These are phyloP conservation scores for Scheffersomyces stipitis DNA, from an alignment of 805 yeast species.

Conservation along the genomic window DNA sequence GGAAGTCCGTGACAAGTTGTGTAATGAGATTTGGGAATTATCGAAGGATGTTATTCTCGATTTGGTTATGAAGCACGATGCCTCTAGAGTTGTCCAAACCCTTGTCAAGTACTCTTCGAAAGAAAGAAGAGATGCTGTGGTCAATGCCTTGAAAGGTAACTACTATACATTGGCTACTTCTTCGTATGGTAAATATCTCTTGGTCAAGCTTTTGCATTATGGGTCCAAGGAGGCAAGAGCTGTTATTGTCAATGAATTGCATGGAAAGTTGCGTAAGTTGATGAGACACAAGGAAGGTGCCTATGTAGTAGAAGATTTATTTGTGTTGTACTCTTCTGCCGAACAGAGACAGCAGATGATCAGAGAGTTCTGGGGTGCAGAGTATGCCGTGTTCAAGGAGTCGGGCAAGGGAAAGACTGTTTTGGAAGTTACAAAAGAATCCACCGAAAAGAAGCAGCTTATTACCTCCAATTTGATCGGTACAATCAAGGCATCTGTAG, in stretches of 20 bases:
- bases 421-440: slow-evolving; percentile 62
- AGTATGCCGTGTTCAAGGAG: slow-evolving; percentile 86
- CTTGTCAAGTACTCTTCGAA: slow-evolving; percentile 81
- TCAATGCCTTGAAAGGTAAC: slow-evolving; percentile 67
- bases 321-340: slow-evolving; percentile 76
- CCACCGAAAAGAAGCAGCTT: slow-evolving; percentile 74
- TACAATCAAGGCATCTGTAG: slow-evolving; percentile 86
- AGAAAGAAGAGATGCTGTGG: slow-evolving; percentile 72
- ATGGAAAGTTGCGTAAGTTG: slow-evolving; percentile 85
- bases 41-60: slow-evolving; percentile 77
- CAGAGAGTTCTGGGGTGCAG: slow-evolving; percentile 96
- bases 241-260: slow-evolving; percentile 75
- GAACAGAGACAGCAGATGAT: slow-evolving; percentile 89
- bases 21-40: slow-evolving; percentile 82
- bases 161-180: slow-evolving; percentile 84
- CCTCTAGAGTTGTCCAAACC: slow-evolving; percentile 94
- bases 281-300: slow-evolving; percentile 99
- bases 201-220: slow-evolving; percentile 87
- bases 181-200: slow-evolving; percentile 88
- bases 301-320: slow-evolving; percentile 92
- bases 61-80: slow-evolving; percentile 91
- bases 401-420: slow-evolving; percentile 63
- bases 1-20: slow-evolving; percentile 69
- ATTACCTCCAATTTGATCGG: slow-evolving; percentile 74
- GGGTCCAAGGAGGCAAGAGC: slow-evolving; percentile 83